Conservation (phyloP, 176 grass and related monocot genomes). For the Luzula sylvatica region DNA sequence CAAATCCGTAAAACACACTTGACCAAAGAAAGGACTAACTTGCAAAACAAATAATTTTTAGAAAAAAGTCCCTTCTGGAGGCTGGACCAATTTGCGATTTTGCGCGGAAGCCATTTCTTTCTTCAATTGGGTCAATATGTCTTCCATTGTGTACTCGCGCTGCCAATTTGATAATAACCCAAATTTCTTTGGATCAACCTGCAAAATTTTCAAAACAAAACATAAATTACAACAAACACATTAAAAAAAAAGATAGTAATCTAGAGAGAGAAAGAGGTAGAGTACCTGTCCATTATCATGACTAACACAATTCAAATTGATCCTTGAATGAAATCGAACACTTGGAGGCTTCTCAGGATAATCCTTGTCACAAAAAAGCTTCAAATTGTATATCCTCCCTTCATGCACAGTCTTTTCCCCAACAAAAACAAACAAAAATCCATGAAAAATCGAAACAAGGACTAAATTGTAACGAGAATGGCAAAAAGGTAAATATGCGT, state of each 20-base stretch:
- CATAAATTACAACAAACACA: background rate
- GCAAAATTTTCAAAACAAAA: background rate
- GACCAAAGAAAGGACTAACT: slow-evolving; percentile 7
- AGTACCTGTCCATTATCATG: slow-evolving; percentile 22
- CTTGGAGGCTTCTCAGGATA: slow-evolving; percentile 30
- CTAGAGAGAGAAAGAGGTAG: background rate
- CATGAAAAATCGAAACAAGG: background rate
- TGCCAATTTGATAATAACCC: slow-evolving; percentile 28
- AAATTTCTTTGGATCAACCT: slow-evolving; percentile 32
- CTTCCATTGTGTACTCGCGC: slow-evolving; percentile 29
- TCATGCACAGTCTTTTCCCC: slow-evolving; percentile 26
- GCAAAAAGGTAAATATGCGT: background rate
- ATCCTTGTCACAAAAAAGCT: slow-evolving; percentile 37
- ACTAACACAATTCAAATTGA: slow-evolving; percentile 27
- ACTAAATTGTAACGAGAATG: background rate
- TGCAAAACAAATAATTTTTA: slow-evolving; percentile 13
- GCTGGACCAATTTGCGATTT: slow-evolving; percentile 34
- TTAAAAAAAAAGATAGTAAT: background rate
- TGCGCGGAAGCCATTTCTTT: slow-evolving; percentile 33
- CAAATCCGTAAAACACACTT: background rate
- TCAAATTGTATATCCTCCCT: slow-evolving; percentile 26
- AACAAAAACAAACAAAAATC: background rate
- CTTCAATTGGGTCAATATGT: slow-evolving; percentile 30
- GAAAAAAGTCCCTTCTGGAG: slow-evolving; percentile 29
- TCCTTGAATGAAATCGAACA: slow-evolving; percentile 25